These are phyloP conservation scores for Diaporthe nobilis DNA, from an alignment of 2,329 filamentous ascomycete genomes.

Conservation along the genomic window DNA sequence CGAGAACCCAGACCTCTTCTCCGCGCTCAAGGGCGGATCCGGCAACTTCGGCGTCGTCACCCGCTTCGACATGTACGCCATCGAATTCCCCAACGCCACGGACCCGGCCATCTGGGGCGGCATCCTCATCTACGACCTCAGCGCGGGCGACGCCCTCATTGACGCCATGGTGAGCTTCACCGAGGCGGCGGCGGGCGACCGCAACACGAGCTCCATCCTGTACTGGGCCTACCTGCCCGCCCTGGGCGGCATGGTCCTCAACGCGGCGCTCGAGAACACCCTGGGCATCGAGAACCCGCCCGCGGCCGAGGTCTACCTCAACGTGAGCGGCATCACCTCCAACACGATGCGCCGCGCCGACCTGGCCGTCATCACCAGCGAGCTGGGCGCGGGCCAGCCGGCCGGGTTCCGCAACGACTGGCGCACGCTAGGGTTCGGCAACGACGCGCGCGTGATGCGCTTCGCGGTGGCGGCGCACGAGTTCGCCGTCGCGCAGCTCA, in stretches of 20 bases:
- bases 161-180: constrained; percentile 38
- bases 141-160: constrained; percentile 25
- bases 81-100: constrained; percentile 32
- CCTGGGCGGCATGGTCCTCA: constrained; percentile 50
- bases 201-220: constrained; percentile 42
- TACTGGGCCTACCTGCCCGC: constrained; percentile 53
- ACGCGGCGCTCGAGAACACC: constrained; percentile 52
- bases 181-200: constrained; percentile 40
- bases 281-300: constrained; percentile 48
- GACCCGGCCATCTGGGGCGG: constrained; percentile 37
- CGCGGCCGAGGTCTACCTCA: constrained; percentile 55
- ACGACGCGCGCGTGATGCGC: constrained; percentile 29
- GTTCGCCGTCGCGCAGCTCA: constrained; percentile 45
- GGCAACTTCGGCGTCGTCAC: constrained; percentile 58
- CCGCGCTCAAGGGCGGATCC: constrained; percentile 59
- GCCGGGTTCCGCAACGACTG: constrained; percentile 41
- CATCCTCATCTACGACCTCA: constrained; percentile 20
- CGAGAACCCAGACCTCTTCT: constrained; percentile 58
- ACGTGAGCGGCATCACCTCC: constrained; percentile 47
- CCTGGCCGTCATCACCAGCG: constrained; percentile 49
- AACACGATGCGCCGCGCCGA: constrained; percentile 42
- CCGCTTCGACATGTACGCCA: constrained; percentile 47
- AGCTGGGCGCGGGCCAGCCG: constrained; percentile 47
- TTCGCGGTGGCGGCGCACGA: constrained; percentile 25
- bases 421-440: constrained; percentile 1